Base-by-base conservation (phyloP, 495 filamentous ascomycete genomes). In the Penicillium coffeae region DNA sequence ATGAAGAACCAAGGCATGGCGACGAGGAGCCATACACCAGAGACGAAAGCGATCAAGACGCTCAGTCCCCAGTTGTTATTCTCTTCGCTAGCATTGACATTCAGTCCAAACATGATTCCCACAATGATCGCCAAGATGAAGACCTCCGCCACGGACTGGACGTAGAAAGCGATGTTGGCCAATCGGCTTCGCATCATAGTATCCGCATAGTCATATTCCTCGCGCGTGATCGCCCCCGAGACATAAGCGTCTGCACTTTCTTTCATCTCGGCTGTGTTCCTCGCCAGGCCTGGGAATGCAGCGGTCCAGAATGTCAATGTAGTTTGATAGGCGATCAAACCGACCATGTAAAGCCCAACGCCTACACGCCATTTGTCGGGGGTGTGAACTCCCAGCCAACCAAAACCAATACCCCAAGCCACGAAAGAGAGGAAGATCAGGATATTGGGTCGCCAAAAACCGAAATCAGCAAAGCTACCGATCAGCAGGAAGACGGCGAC, bases 241-340 rank as follows among this genome's bases (percentile, higher is more conserved):
- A 60, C 63, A 42, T 74, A 81, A n/a, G 70, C 62, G 27, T 76
- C 68, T 12, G 80, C 76, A 44, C 76, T 80, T 7, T 65, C 64
- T 30, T 79, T 74, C 56, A 85, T 62, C 30, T 75, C 67, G 6
- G 57, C 25, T 0, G 81, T 81, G 47, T 85, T 84, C 13, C 82
- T 62, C 7, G 81, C 81, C 9, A 86, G 67, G 0, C 77, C 72
- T 14, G 82, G 82, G 51, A 86, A 86, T 1, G 82, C 79, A 0
- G 82, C 80, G 1, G 81, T 83, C 82, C 81, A 86, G 61, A 84
- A 86, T 9, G 82, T 84, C 42, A 85, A 65, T 1, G 78, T 81
- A 0, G 81, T 83, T 62, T 85, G 82, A 55, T 84, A 84, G 19
- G 80, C 80, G 53, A 85, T 83, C 42, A 85, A 51, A 8, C 81